phyloP scores from a whole-genome alignment of 192 early-diverging fungal genomes.

The Ambispora gerdemannii region DNA sequence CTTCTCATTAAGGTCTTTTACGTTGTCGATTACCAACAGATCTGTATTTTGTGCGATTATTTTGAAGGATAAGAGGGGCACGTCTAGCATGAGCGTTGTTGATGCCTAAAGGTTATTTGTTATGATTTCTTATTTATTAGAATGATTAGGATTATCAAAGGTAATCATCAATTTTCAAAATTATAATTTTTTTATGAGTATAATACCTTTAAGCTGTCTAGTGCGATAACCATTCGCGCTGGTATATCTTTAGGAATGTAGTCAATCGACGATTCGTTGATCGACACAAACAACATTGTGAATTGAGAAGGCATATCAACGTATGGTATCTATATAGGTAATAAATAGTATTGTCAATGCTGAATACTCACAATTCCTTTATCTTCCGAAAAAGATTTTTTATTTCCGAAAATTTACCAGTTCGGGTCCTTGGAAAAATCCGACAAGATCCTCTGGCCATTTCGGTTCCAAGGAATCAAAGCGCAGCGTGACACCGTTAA shows the following conservation, averaged over 20 bases:
- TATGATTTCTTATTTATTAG: too few relatives aligned
- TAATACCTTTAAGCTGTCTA: slow-evolving; percentile 62
- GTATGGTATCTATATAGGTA: slow-evolving; percentile 34
- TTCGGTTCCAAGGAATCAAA: slow-evolving; percentile 38
- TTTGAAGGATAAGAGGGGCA: slow-evolving; percentile 54
- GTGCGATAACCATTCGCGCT: slow-evolving; percentile 44
- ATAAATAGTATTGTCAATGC: too few relatives aligned
- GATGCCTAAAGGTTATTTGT: slow-evolving; percentile 41
- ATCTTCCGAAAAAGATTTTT: too few relatives aligned
- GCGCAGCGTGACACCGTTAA: slow-evolving; percentile 47
- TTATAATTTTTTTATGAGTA: not conserved
- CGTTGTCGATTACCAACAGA: slow-evolving; percentile 52
- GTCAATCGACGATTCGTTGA: slow-evolving; percentile 59
- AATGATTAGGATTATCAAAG: too few relatives aligned
- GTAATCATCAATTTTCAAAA: too few relatives aligned
- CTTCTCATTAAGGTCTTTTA: slow-evolving; percentile 27
- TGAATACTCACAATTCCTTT: too few relatives aligned
- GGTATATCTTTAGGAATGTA: slow-evolving; percentile 55
- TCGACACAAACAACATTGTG: slow-evolving; percentile 56
- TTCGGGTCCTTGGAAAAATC: slow-evolving; percentile 58
- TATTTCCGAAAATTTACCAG: slow-evolving; percentile 31
- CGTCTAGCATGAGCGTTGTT: slow-evolving; percentile 57
- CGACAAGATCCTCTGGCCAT: slow-evolving; percentile 50
- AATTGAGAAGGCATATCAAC: slow-evolving; percentile 50
- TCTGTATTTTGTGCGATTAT: slow-evolving; percentile 49